A percentile compares a stretch with the other conserved stretches of the same genome.
Evolutionary conservation across 2,329 filamentous ascomycete species (phyloP).

Genomic region (Scedosporium aurantiacum): DNA sequence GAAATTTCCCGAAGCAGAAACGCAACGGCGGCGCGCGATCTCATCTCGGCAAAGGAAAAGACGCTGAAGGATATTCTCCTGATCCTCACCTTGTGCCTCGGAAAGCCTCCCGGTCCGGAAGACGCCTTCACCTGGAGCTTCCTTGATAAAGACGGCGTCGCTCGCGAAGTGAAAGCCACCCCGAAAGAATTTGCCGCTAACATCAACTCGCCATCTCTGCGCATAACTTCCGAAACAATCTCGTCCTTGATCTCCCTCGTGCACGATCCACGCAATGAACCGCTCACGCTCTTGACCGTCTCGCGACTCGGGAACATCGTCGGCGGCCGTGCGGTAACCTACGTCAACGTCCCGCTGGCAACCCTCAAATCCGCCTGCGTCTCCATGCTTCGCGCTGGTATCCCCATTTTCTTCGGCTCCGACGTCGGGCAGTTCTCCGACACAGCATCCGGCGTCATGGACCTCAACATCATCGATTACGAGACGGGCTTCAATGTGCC

Average conservation of each 20-base stretch:
- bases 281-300: slow-evolving; percentile 63
- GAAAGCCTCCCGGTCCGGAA: slow-evolving; percentile 61
- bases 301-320: slow-evolving; percentile 72
- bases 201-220: slow-evolving; percentile 48
- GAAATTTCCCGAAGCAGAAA: slow-evolving; percentile 26
- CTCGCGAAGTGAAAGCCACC: slow-evolving; percentile 51
- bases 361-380: slow-evolving; percentile 64
- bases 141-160: slow-evolving; percentile 55
- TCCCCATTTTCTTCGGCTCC: slow-evolving; percentile 80
- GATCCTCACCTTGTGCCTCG: slow-evolving; percentile 72
- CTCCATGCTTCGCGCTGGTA: slow-evolving; percentile 63
- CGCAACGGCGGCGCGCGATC: slow-evolving; percentile 24
- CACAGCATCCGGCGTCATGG: slow-evolving; percentile 61
- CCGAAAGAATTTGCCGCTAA: slow-evolving; percentile 63
- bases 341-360: slow-evolving; percentile 70
- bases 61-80: slow-evolving; percentile 74
- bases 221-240: slow-evolving; percentile 49
- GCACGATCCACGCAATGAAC: slow-evolving; percentile 72
- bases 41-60: slow-evolving; percentile 48
- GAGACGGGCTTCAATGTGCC: slow-evolving; percentile 71
- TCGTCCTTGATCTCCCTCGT: slow-evolving; percentile 68
- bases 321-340: slow-evolving; percentile 63
- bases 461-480: slow-evolving; percentile 66
- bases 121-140: slow-evolving; percentile 72
- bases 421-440: slow-evolving; percentile 81